Evolutionary conservation across 768 basidiomycete genomes (phyloP).

Genomic region (Calocybe gangraenosa): DNA sequence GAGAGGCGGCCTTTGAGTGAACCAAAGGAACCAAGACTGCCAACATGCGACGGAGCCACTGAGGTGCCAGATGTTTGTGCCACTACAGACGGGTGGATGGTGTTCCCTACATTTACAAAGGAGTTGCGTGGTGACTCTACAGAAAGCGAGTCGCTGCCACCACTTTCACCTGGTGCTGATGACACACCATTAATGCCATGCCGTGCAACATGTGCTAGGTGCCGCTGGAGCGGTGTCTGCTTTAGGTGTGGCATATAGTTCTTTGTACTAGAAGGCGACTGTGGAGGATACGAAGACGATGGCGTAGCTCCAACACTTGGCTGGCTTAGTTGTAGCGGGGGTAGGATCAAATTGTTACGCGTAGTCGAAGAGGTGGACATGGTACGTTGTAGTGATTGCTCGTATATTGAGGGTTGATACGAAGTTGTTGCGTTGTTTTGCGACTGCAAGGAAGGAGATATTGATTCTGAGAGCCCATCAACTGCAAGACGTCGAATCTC

Average conservation of each 20-base stretch:
- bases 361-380: conserved; percentile 41
- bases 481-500: conserved; percentile 72
- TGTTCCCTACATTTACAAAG: conserved; percentile 66
- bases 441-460: conserved; percentile 35
- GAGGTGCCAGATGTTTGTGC: conserved; percentile 53
- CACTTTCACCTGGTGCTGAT: conserved; percentile 66
- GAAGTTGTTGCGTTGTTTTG: conserved; percentile 32
- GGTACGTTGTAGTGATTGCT: conserved; percentile 44
- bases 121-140: conserved; percentile 71
- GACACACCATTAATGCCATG: conserved; percentile 83
- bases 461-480: conserved; percentile 49
- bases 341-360: conserved; percentile 41
- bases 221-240: conserved; percentile 74
- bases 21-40: conserved; percentile 52
- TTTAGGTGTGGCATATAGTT: conserved; percentile 31
- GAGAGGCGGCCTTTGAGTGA: conserved; percentile 74
- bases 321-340: conserved; percentile 50
- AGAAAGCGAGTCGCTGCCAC: conserved; percentile 55
- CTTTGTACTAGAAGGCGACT: conserved; percentile 26
- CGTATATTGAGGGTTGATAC: conserved; percentile 46
- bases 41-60: conserved; percentile 58
- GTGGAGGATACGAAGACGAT: conserved; percentile 40
- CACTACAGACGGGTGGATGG: conserved; percentile 31
- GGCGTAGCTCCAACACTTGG: conserved; percentile 42
- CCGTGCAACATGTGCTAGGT: conserved; percentile 75